A percentile compares a stretch with the other conserved stretches of the same genome.
These are phyloP conservation scores for Populus hybrid DNA, from an alignment of 441 rosid genomes.

Conservation along the genomic window DNA sequence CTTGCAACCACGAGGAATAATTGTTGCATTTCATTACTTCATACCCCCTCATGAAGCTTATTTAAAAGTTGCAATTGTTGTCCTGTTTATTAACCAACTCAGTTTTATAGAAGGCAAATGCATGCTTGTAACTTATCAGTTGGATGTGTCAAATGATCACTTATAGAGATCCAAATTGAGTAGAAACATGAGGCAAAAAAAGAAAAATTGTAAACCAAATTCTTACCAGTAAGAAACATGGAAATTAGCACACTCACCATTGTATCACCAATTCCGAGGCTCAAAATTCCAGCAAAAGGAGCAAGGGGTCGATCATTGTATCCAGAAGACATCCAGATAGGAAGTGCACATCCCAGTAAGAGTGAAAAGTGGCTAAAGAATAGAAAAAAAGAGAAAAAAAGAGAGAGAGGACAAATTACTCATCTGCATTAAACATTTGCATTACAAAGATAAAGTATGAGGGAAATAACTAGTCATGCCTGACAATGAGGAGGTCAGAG, in stretches of 20 bases:
- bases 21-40: not conserved
- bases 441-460: slow-evolving; percentile 3
- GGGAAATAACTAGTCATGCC: slow-evolving; percentile 37
- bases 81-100: too few species aligned
- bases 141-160: not conserved
- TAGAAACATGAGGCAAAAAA: not conserved
- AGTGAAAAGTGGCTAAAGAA: slow-evolving; percentile 86
- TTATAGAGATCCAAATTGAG: not conserved
- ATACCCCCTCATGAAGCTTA: not conserved
- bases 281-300: slow-evolving; percentile 95
- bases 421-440: slow-evolving; percentile 10
- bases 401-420: not conserved
- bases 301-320: slow-evolving; percentile 94
- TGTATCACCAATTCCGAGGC: slow-evolving; percentile 98
- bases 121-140: too few species aligned
- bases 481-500: slow-evolving; percentile 89
- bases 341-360: slow-evolving; percentile 93
- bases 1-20: not conserved
- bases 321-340: slow-evolving; percentile 96
- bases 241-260: slow-evolving; percentile 55
- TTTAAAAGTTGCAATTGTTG: too few species aligned
- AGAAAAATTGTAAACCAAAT: not conserved
- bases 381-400: not conserved
- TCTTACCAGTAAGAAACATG: not conserved
- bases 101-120: too few species aligned